Evolutionary conservation across 139 green algal genomes (phyloP).

Genomic region (Tetraselmis striata): DNA sequence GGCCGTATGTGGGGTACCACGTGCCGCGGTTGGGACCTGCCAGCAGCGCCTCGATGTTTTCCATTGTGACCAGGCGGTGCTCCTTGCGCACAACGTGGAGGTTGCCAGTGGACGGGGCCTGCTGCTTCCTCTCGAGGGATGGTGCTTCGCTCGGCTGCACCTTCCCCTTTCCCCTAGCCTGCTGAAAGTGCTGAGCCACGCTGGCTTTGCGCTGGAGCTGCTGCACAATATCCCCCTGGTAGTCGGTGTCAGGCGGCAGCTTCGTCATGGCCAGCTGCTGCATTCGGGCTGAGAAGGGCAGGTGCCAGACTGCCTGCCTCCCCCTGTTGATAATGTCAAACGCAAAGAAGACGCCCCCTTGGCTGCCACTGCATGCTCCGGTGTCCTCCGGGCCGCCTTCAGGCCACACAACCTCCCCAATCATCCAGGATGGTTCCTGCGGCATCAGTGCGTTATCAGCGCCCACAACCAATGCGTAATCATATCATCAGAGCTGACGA

Average conservation of each 20-base stretch:
- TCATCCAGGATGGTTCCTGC: conserved; percentile 28
- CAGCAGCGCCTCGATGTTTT: conserved; percentile 11
- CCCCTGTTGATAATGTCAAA: conserved; percentile 23
- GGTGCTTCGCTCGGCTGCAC: neutral
- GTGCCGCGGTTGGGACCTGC: neutral
- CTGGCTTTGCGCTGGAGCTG: neutral
- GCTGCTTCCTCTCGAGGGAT: conserved; percentile 26
- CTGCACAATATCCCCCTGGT: conserved; percentile 10
- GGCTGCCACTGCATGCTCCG: neutral
- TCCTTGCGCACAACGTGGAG: conserved; percentile 18
- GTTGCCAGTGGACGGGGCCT: conserved; percentile 13
- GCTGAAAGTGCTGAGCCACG: neutral
- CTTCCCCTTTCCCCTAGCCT: neutral
- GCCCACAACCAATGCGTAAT: no score
- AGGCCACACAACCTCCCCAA: conserved; percentile 28
- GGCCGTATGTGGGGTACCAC: conserved; percentile 25
- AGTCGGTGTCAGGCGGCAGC: no score
- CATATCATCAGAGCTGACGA: no score
- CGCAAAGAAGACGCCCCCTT: conserved; percentile 22
- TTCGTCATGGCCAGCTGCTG: no score
- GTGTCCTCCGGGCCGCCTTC: neutral
- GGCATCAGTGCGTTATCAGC: no score
- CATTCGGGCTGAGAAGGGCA: conserved; percentile 15
- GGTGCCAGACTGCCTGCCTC: conserved; percentile 10
- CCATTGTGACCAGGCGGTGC: conserved; percentile 8